Evolutionary conservation across 306 rosid species (phyloP).

Genomic region (Corylus avellana): DNA sequence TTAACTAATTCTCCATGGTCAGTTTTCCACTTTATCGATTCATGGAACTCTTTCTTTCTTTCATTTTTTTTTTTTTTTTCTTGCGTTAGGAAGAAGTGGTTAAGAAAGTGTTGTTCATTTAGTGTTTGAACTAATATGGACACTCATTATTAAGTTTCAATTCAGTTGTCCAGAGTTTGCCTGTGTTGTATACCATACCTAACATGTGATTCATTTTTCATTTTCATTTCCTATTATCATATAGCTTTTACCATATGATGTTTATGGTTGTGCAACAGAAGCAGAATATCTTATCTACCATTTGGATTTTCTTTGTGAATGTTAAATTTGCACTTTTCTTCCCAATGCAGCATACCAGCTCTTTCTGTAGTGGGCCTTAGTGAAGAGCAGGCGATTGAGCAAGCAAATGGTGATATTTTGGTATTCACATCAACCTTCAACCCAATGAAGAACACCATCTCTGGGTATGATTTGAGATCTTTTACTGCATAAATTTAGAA

Average conservation of each 20-base stretch:
- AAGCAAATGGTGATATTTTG: slow-evolving; percentile 68
- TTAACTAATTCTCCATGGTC: background rate
- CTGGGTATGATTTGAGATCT: slow-evolving; percentile 64
- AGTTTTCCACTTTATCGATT: background rate
- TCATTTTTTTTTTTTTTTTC: no score
- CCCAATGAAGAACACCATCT: slow-evolving; percentile 94
- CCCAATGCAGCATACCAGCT: slow-evolving; percentile 84
- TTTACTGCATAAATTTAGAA: slow-evolving; percentile 10
- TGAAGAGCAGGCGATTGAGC: slow-evolving; percentile 88
- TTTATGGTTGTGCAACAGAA: background rate
- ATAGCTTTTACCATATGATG: background rate
- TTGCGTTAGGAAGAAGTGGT: background rate
- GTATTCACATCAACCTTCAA: slow-evolving; percentile 85
- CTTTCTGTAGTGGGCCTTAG: slow-evolving; percentile 91
- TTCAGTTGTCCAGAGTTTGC: slow-evolving; percentile 4
- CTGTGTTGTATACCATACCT: background rate
- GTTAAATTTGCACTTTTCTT: slow-evolving; percentile 21
- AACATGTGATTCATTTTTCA: background rate
- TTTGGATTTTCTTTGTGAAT: slow-evolving; percentile 3
- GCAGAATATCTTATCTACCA: background rate
- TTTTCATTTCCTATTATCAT: background rate
- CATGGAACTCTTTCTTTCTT: background rate
- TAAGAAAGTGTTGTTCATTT: background rate
- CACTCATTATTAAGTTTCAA: background rate
- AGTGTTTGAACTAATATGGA: background rate